Evolutionary conservation across 345 rosid genomes (phyloP), one percentile per base, ranked within the genome.

Genomic region (Ailanthus altissimus): DNA sequence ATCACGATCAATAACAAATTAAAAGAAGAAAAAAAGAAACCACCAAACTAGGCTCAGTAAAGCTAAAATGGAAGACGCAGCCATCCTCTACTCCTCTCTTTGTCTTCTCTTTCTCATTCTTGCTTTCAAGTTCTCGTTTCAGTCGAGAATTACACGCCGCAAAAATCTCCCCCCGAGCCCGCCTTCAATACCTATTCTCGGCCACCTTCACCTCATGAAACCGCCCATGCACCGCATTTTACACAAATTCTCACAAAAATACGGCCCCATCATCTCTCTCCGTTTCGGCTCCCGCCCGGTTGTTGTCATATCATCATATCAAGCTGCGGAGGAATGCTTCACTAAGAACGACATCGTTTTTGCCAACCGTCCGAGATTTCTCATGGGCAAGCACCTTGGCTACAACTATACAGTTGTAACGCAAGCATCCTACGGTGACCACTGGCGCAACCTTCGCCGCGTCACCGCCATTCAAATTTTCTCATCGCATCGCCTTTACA

Each of bases 391-490:
- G 75, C 79, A 88, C 80, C 4, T 91, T 8, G 81, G 80, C 18
- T 91, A 89, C 77, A 78, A 88, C 77, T 20, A 68, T 65, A 83
- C 88, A 20, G 75, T 75, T n/a, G 45, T 89, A 0, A 28, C 21
- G 15, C 47, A 82, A 0, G 74, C 88, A 0, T 65, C 86, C 15
- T 88, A 91, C 61, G 97, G 92, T 2, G 90, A 91, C 16, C 92
- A 84, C 38, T 91, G 93, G 91, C 89, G 93, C 51, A 88, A 86
- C 86, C 90, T 92, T 53, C 89, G 91, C 28, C 85, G 86, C 18
- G 76, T 89, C 23, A 59, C 83, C 64, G 68, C 88, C 58, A 67
- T 70, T 1, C 89, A 90, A 56, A 80, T 92, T 78, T 85, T 92
- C 70, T 89, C 94, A 11, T 21, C 90, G 0, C 56, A 64, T 69